Evolutionary conservation across 2,329 filamentous ascomycete genomes (phyloP).

Genomic region (Domatiomyces globalis): DNA sequence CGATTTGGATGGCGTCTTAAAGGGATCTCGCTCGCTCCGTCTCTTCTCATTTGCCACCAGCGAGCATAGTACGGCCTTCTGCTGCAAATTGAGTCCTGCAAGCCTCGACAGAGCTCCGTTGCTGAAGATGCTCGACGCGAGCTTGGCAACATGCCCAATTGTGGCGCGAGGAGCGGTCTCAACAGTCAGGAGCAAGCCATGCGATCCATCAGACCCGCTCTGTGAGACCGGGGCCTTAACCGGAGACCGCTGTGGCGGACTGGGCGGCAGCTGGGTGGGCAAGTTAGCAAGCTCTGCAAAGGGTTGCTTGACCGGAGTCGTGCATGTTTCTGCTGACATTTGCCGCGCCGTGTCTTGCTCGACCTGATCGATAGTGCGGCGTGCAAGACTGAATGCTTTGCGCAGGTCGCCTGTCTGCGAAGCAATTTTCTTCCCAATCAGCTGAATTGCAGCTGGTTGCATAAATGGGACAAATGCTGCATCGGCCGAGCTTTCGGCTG

Average conservation of each 20-base stretch:
- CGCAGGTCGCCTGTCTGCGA: conserved; percentile 87
- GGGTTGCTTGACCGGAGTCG: conserved; percentile 59
- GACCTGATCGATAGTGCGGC: conserved; percentile 74
- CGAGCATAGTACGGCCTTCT: conserved; percentile 86
- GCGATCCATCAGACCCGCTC: conserved; percentile 19
- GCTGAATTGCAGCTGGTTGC: conserved; percentile 82
- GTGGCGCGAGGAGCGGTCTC: conserved; percentile 76
- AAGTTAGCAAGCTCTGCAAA: conserved; percentile 66
- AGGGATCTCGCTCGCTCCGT: conserved; percentile 29
- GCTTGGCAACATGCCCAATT: conserved; percentile 80
- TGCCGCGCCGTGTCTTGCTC: conserved; percentile 70
- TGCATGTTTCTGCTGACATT: conserved; percentile 36
- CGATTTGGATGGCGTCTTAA: conserved; percentile 47
- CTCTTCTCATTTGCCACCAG: conserved; percentile 69
- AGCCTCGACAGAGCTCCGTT: conserved; percentile 77
- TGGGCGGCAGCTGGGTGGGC: background rate
- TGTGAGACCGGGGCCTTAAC: conserved; percentile 14
- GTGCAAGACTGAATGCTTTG: conserved; percentile 89
- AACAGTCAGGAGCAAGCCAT: conserved; percentile 47
- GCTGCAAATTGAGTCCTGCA: conserved; percentile 79
- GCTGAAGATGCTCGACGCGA: conserved; percentile 78
- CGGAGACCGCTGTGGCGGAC: conserved; percentile 35
- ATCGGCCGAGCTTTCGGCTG: conserved; percentile 36
- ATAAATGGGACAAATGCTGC: conserved; percentile 66
- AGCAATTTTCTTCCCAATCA: conserved; percentile 88